Percentiles rank a stretch among this genome's conserved stretches.
These are phyloP conservation scores for Croton laevigatus DNA, from an alignment of 441 rosid genomes.

Conservation along the genomic window DNA sequence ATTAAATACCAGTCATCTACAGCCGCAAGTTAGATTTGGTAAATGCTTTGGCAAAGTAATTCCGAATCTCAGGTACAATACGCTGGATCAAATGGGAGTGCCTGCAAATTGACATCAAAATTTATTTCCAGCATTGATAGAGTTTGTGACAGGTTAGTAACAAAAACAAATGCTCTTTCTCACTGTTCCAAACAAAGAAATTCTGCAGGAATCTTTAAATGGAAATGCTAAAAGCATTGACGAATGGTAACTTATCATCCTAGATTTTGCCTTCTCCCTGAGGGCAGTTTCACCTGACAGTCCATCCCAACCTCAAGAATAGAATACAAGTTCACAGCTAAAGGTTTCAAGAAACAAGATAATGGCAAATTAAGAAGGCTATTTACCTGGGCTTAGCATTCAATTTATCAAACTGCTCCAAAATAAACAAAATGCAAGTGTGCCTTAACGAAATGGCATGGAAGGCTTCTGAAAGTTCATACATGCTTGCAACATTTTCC, in stretches of 20 bases:
- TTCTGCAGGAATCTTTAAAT: no score
- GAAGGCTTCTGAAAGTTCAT: slow-evolving; percentile 97
- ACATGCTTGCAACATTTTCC: slow-evolving; percentile 90
- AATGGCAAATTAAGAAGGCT: neutral
- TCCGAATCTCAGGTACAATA: slow-evolving; percentile 76
- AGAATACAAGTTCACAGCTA: neutral
- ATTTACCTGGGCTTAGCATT: slow-evolving; percentile 72
- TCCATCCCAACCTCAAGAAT: neutral
- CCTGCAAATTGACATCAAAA: slow-evolving; percentile 48
- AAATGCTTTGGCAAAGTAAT: slow-evolving; percentile 74
- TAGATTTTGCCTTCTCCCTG: neutral
- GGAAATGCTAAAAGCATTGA: neutral
- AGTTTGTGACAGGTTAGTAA: neutral
- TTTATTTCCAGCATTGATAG: neutral
- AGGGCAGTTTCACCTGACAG: neutral
- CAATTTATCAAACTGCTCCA: slow-evolving; percentile 89
- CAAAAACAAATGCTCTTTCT: neutral
- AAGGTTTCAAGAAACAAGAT: neutral
- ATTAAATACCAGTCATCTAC: slow-evolving; percentile 39
- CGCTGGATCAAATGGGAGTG: slow-evolving; percentile 72
- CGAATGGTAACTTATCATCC: neutral
- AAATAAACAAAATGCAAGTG: slow-evolving; percentile 83
- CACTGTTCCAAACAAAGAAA: neutral
- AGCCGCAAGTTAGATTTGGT: slow-evolving; percentile 62
- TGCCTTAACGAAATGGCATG: slow-evolving; percentile 89